These are phyloP conservation scores for Fusarium odoratissimum DNA, from an alignment of 2,329 filamentous ascomycete genomes.

Conservation along the genomic window DNA sequence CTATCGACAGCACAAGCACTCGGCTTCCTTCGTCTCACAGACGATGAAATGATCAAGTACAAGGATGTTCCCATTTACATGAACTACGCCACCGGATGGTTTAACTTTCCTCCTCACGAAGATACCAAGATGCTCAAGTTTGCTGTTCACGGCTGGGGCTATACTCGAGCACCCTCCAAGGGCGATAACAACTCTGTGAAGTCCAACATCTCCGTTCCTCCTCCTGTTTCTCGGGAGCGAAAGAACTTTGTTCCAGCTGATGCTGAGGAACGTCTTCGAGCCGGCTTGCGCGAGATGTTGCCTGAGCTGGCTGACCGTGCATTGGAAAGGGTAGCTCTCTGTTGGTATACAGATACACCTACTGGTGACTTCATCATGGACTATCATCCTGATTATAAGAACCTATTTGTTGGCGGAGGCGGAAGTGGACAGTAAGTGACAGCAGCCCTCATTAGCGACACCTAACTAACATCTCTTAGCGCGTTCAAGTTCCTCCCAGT, in stretches of 20 bases:
- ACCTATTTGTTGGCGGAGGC: constrained; percentile 30
- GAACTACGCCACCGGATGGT: constrained; percentile 38
- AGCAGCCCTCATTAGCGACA: fast-evolving
- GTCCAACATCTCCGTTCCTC: constrained; percentile 15
- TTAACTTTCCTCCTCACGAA: constrained; percentile 38
- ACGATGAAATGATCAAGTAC: constrained; percentile 27
- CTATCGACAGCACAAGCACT: constrained; percentile 30
- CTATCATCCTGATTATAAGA: constrained; percentile 37
- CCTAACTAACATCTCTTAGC: neutral
- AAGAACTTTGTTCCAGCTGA: constrained; percentile 30
- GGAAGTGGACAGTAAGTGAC: constrained; percentile 38
- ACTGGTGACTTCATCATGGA: constrained; percentile 41
- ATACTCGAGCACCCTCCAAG: constrained; percentile 12
- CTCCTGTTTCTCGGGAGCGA: constrained; percentile 8
- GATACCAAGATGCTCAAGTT: constrained; percentile 35
- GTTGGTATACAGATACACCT: constrained; percentile 39
- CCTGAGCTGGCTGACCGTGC: constrained; percentile 32
- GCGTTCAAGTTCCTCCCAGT: constrained; percentile 39
- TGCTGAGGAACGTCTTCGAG: constrained; percentile 22
- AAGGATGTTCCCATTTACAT: constrained; percentile 33
- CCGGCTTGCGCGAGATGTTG: constrained; percentile 26
- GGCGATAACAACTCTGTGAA: neutral
- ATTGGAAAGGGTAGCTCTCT: constrained; percentile 17
- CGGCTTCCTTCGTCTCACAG: constrained; percentile 28
- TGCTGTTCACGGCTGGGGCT: constrained; percentile 37